phyloP scores from a whole-genome alignment of 495 filamentous ascomycete species.

The Neurospora sp. region DNA sequence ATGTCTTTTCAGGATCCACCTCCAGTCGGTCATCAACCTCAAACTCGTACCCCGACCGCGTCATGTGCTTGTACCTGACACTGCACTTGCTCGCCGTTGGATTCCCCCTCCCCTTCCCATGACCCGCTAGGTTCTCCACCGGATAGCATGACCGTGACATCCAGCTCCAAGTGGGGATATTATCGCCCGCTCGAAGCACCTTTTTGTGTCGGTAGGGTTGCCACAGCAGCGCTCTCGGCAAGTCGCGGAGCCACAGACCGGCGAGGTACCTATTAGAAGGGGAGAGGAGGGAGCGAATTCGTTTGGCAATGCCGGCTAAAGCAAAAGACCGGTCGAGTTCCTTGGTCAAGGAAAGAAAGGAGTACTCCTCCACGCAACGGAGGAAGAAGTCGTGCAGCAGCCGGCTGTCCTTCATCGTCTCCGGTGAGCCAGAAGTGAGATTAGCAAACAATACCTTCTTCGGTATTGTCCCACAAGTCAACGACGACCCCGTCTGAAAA shows the following conservation, averaged over 20 bases:
- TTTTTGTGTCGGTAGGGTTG: slow-evolving; percentile 5
- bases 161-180: slow-evolving; percentile 7
- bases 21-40: neutral
- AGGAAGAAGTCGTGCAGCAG: slow-evolving; percentile 10
- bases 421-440: neutral
- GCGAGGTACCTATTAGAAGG: neutral
- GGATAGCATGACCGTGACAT: slow-evolving; percentile 4
- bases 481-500: neutral
- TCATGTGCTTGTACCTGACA: slow-evolving; percentile 7
- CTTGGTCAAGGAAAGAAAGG: slow-evolving; percentile 5
- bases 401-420: neutral
- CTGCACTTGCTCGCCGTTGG: neutral
- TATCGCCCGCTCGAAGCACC: neutral
- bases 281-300: neutral
- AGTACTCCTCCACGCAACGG: slow-evolving; percentile 13
- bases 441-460: slow-evolving; percentile 10
- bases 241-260: slow-evolving; percentile 5
- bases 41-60: neutral
- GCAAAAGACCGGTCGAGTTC: slow-evolving; percentile 10
- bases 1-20: slow-evolving; percentile 3
- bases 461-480: neutral
- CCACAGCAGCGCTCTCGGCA: slow-evolving; percentile 9
- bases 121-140: neutral
- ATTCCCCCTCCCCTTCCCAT: neutral
- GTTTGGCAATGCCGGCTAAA: slow-evolving; percentile 7